A percentile compares a stretch with the other conserved stretches of the same genome.
phyloP scores from a whole-genome alignment of 2,329 filamentous ascomycete species.

The Chalaropsis thielavioides region DNA sequence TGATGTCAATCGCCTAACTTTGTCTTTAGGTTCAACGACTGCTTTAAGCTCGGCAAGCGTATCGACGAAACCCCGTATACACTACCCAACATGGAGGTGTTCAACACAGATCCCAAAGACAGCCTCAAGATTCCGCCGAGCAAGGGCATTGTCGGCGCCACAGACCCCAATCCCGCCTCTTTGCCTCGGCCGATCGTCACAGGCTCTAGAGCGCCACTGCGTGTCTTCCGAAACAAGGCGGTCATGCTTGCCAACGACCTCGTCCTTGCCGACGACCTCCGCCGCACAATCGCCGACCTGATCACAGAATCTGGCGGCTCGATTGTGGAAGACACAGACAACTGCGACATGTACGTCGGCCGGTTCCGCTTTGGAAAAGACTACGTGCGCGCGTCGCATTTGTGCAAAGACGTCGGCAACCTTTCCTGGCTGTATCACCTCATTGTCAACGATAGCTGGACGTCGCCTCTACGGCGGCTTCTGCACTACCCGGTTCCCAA shows the following conservation, averaged over 20 bases:
- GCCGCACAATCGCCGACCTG: slow-evolving; percentile 52
- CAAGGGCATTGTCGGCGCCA: slow-evolving; percentile 53
- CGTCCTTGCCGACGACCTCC: slow-evolving; percentile 50
- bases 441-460: slow-evolving; percentile 80
- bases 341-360: slow-evolving; percentile 74
- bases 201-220: slow-evolving; percentile 39
- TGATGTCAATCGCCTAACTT: neutral
- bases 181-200: slow-evolving; percentile 30
- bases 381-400: slow-evolving; percentile 62
- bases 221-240: slow-evolving; percentile 63
- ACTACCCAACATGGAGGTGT: slow-evolving; percentile 72
- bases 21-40: slow-evolving; percentile 72
- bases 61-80: slow-evolving; percentile 81
- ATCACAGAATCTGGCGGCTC: slow-evolving; percentile 57
- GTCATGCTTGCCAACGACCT: slow-evolving; percentile 67
- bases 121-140: slow-evolving; percentile 42
- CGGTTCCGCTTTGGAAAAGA: slow-evolving; percentile 70
- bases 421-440: slow-evolving; percentile 87
- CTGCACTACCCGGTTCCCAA: slow-evolving; percentile 80
- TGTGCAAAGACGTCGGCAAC: slow-evolving; percentile 75
- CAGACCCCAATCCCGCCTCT: slow-evolving; percentile 34
- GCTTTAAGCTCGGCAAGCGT: slow-evolving; percentile 77
- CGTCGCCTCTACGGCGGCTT: slow-evolving; percentile 64
- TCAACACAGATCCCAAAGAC: slow-evolving; percentile 44
- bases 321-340: slow-evolving; percentile 48